Conservation (phyloP, 73 alveolate species). For the Paramecium octaurelia region DNA sequence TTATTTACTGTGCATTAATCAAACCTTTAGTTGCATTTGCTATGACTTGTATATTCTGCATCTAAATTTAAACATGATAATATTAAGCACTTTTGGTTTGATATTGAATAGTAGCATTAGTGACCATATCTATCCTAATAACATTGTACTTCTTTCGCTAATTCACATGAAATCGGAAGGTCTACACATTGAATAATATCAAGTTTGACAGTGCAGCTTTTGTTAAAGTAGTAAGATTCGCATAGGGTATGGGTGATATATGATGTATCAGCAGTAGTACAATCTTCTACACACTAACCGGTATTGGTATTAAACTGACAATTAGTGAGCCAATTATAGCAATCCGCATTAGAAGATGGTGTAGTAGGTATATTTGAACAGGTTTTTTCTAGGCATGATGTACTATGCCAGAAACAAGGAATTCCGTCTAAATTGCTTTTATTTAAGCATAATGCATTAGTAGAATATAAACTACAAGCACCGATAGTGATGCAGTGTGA, state of each 20-base stretch:
- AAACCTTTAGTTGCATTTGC: neutral
- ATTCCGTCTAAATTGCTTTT: neutral
- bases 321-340: neutral
- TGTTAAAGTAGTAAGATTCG: neutral
- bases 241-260: neutral
- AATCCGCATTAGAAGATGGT: neutral
- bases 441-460: neutral
- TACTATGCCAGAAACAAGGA: neutral
- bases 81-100: neutral
- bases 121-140: neutral
- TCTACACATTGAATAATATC: neutral
- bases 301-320: neutral
- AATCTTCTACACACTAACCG: neutral
- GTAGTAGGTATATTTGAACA: neutral
- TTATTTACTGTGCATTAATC: neutral
- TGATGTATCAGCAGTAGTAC: neutral
- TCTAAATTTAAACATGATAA: neutral
- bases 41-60: neutral
- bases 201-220: neutral
- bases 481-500: neutral
- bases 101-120: neutral
- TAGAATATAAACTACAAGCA: neutral
- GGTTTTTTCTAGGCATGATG: neutral
- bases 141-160: neutral
- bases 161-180: neutral